Conservation (phyloP, 352 stramenopile species). For the Elongisporangium senticosum region DNA sequence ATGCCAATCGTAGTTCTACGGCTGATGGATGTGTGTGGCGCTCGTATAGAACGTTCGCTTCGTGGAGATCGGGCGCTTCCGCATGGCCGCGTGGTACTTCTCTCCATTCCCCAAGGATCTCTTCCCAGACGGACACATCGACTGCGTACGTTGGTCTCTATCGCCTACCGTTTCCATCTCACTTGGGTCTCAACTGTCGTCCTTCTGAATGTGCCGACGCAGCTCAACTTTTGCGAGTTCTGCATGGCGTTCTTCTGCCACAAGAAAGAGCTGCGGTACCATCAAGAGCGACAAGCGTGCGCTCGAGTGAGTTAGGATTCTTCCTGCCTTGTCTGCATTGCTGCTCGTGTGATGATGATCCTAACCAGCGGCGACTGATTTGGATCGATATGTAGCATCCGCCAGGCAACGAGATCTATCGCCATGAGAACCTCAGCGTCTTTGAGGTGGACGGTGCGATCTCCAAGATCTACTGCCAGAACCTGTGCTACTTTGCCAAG, state of each 20-base stretch:
- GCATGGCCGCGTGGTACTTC: conserved; percentile 97
- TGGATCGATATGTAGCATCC: conserved; percentile 44
- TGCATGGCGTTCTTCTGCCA: conserved; percentile 86
- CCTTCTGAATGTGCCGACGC: neutral
- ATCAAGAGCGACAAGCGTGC: conserved; percentile 63
- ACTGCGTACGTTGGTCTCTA: conserved; percentile 49
- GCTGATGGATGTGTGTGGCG: conserved; percentile 9
- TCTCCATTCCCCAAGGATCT: conserved; percentile 96
- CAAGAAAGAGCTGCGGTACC: conserved; percentile 60
- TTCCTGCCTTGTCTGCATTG: neutral
- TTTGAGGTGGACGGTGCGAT: conserved; percentile 97
- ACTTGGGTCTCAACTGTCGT: conserved; percentile 1
- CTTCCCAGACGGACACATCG: conserved; percentile 79
- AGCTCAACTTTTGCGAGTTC: conserved; percentile 89
- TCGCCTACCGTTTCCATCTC: no score
- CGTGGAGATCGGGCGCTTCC: conserved; percentile 91
- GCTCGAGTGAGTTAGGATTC: conserved; percentile 33
- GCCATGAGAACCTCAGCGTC: conserved; percentile 92
- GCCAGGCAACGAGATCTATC: conserved; percentile 90
- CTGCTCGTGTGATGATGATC: neutral
- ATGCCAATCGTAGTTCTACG: neutral
- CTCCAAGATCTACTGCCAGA: conserved; percentile 97
- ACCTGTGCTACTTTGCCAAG: conserved; percentile 98
- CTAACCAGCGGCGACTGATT: neutral
- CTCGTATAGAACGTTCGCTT: conserved; percentile 93